Base-by-base conservation (phyloP, 495 filamentous ascomycete genomes). In the Staphylotrichum tortipilum region DNA sequence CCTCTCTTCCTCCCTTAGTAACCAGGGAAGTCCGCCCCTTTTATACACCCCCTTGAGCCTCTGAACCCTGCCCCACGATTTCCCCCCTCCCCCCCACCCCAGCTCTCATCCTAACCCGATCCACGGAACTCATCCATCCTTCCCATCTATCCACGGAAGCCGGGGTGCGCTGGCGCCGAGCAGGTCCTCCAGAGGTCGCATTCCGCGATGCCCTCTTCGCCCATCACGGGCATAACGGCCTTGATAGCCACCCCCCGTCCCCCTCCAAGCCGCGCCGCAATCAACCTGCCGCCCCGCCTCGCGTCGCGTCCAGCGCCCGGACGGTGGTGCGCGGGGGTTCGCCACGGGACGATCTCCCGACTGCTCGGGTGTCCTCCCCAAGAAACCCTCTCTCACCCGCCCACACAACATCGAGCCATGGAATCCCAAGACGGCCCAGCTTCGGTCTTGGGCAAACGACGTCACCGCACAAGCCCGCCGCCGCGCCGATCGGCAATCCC, bases 291-390 rank as follows among this genome's bases (percentile, higher is more conserved):
- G 45, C 6, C 35, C 24, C 3, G 29, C 18, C 29, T 31, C 43
- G 35, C 19, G 30, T 35, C 30, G 21, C 31, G 31, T 46, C 14
- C 43, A 43, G 14, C 21, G 19, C 43, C 30, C 26, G 43, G 49
- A 36, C 49, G 30, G 12, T 44, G 2, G 11, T 31, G 33, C 24
- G 11, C 33, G 33, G 38, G 33, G 14, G 49, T 15, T 44, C 40
- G 40, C 37, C 23, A 12, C 49, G 49, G 49, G 49, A 37, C 41
- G 40, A 51, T 51, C 40, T 51, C 49, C 49, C 40, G 40, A n/a
- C 18, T 47, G 11, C 17, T 39, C 35, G 35, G 45, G 10, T 23
- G 22, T 8, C n/a, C 26, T 28, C 10, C 2, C 22, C 8, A 22
- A 7, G 7, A 39, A 37, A 18, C n/a, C n/a, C n/a, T n/a, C n/a